These are phyloP conservation scores for Alternaria brassicae DNA, from an alignment of 2,329 filamentous ascomycete species.

Conservation along the genomic window DNA sequence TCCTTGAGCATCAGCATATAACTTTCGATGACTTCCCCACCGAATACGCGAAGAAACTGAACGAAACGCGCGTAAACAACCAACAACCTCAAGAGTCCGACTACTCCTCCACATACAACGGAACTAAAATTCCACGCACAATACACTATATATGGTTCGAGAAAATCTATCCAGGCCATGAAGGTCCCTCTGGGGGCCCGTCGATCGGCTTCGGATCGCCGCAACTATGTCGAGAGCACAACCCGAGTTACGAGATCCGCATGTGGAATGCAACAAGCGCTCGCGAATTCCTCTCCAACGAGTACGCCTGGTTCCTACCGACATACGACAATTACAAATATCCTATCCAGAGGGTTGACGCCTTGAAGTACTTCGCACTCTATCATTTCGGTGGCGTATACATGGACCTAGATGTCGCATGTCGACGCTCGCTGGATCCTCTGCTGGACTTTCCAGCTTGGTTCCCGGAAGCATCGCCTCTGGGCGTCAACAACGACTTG, in stretches of 20 bases:
- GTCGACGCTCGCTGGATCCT: conserved; percentile 27
- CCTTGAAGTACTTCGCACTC: conserved; percentile 35
- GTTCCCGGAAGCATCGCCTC: conserved; percentile 29
- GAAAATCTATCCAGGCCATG: conserved; percentile 19
- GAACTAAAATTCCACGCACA: conserved; percentile 14
- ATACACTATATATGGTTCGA: conserved; percentile 29
- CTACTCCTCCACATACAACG: conserved; percentile 13
- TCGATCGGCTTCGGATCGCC: conserved; percentile 20
- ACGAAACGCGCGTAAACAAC: conserved; percentile 10
- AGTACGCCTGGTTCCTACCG: conserved; percentile 30
- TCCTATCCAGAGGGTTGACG: conserved; percentile 37
- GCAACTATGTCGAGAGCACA: conserved; percentile 25
- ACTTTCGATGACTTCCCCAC: conserved; percentile 17
- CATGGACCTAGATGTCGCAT: conserved; percentile 36
- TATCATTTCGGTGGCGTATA: conserved; percentile 37
- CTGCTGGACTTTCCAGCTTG: conserved; percentile 27
- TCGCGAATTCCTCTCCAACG: conserved; percentile 19
- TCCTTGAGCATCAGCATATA: conserved; percentile 9
- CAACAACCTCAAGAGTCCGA: conserved; percentile 18
- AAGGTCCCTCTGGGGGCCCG: conserved; percentile 13
- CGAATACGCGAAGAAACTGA: conserved; percentile 14
- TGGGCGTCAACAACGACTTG: conserved; percentile 34
- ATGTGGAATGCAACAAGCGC: conserved; percentile 29
- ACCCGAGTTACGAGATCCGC: conserved; percentile 26
- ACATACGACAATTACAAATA: conserved; percentile 34